Evolutionary conservation across 495 filamentous ascomycete species (phyloP).

Genomic region (Lophium mytilinum): DNA sequence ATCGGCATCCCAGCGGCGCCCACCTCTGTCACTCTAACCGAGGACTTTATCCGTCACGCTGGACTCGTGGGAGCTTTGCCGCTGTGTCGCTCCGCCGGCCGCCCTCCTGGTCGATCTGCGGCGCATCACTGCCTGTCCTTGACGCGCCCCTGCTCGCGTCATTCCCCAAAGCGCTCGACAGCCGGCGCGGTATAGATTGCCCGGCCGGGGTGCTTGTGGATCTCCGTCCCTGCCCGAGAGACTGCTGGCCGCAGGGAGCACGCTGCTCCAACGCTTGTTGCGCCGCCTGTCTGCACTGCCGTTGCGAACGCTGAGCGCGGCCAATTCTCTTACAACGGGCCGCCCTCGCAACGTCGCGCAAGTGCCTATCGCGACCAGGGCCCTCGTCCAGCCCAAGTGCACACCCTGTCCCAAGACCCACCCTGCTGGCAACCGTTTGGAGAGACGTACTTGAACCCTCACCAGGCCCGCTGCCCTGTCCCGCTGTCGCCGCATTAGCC

Average conservation of each 20-base stretch:
- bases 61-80: slow-evolving; percentile 3
- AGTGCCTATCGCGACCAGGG: slow-evolving; percentile 6
- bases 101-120: slow-evolving; percentile 21
- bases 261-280: slow-evolving; percentile 11
- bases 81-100: not conserved
- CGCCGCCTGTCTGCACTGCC: slow-evolving; percentile 19
- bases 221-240: slow-evolving; percentile 4
- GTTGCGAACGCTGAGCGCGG: slow-evolving; percentile 11
- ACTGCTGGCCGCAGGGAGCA: slow-evolving; percentile 1
- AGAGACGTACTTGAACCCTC: slow-evolving; percentile 24
- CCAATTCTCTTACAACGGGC: slow-evolving; percentile 16
- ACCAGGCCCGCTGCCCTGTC: slow-evolving; percentile 18
- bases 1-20: not conserved
- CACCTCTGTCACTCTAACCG: slow-evolving; percentile 2
- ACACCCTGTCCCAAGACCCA: slow-evolving; percentile 23
- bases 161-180: slow-evolving; percentile 23
- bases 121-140: slow-evolving; percentile 26
- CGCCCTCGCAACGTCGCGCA: slow-evolving; percentile 9
- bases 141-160: slow-evolving; percentile 5
- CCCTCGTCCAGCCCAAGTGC: not conserved
- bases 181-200: slow-evolving; percentile 27
- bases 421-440: slow-evolving; percentile 26
- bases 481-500: slow-evolving; percentile 5
- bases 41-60: slow-evolving; percentile 16
- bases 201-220: slow-evolving; percentile 14